These are phyloP conservation scores for Trichoderma asperelloides DNA, from an alignment of 495 filamentous ascomycete genomes.

Conservation along the genomic window DNA sequence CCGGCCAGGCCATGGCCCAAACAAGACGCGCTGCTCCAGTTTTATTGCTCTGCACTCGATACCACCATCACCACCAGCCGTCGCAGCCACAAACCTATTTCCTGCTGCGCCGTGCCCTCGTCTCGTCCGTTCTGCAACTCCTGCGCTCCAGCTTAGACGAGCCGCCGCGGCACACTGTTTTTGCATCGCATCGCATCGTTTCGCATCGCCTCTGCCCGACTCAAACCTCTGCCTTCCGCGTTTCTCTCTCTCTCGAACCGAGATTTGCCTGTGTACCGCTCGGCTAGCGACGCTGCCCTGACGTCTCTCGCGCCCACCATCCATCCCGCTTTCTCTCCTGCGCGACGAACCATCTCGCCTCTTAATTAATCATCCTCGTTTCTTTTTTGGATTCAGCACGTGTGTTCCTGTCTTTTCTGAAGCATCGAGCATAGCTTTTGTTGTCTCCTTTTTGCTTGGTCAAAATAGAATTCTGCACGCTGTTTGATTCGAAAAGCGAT, in stretches of 20 bases:
- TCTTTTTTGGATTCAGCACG: background rate
- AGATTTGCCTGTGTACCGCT: background rate
- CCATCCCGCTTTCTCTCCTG: background rate
- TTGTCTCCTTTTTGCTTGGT: background rate
- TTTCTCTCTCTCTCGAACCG: background rate
- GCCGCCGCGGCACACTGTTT: background rate
- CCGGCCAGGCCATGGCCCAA: too few relatives aligned
- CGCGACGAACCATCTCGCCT: background rate
- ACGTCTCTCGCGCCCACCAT: background rate
- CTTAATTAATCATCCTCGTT: background rate
- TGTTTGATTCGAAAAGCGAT: background rate
- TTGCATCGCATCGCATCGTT: background rate
- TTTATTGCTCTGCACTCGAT: background rate
- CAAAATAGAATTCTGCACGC: background rate
- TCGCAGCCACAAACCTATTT: background rate
- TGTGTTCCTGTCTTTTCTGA: background rate
- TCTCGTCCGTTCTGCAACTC: background rate
- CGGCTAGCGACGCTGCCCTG: slow-evolving; percentile 5
- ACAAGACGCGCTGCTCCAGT: slow-evolving; percentile 7
- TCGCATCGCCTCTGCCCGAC: background rate
- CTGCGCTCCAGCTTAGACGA: background rate
- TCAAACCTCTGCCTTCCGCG: background rate
- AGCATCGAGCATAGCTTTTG: background rate
- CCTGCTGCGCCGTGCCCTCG: background rate
- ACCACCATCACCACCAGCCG: background rate